Evolutionary conservation across 768 basidiomycete genomes (phyloP).

Genomic region (Calocybe cyanea): DNA sequence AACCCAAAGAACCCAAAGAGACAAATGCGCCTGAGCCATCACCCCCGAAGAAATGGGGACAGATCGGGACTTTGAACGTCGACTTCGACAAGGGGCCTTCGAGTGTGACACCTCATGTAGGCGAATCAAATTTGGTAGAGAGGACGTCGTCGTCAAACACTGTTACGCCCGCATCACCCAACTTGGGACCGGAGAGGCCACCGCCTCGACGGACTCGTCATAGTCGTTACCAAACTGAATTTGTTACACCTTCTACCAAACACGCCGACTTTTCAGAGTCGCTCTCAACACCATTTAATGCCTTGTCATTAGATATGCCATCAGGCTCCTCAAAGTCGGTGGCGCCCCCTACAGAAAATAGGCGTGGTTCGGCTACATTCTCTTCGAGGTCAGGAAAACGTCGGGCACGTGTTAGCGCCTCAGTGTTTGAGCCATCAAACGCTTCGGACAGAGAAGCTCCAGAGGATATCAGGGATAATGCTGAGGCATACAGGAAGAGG

Average conservation of each 20-base stretch:
- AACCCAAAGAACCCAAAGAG: slow-evolving; percentile 17
- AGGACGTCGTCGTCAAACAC: slow-evolving; percentile 2
- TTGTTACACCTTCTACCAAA: slow-evolving; percentile 20
- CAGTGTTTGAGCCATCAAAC: slow-evolving; percentile 55
- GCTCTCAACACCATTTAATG: slow-evolving; percentile 6
- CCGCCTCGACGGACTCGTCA: slow-evolving; percentile 34
- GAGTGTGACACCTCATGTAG: slow-evolving; percentile 5
- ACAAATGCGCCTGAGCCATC: slow-evolving; percentile 1
- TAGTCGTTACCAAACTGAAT: slow-evolving; percentile 49
- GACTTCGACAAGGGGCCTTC: neutral
- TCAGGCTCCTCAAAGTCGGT: slow-evolving; percentile 10
- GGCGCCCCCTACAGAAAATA: slow-evolving; percentile 11
- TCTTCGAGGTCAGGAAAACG: slow-evolving; percentile 40
- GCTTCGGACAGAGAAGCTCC: slow-evolving; percentile 16
- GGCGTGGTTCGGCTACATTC: slow-evolving; percentile 26
- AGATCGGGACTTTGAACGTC: slow-evolving; percentile 16
- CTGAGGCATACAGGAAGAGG: slow-evolving; percentile 68
- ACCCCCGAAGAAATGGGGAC: slow-evolving; percentile 14
- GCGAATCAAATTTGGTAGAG: slow-evolving; percentile 7
- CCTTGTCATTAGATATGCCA: slow-evolving; percentile 6
- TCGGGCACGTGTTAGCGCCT: slow-evolving; percentile 53
- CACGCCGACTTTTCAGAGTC: slow-evolving; percentile 13
- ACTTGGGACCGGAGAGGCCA: slow-evolving; percentile 6
- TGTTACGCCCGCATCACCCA: neutral
- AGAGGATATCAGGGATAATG: slow-evolving; percentile 39